A percentile compares a stretch with the other conserved stretches of the same genome.
These are phyloP conservation scores for Candida koratica DNA, from an alignment of 805 yeast genomes.

Conservation along the genomic window DNA sequence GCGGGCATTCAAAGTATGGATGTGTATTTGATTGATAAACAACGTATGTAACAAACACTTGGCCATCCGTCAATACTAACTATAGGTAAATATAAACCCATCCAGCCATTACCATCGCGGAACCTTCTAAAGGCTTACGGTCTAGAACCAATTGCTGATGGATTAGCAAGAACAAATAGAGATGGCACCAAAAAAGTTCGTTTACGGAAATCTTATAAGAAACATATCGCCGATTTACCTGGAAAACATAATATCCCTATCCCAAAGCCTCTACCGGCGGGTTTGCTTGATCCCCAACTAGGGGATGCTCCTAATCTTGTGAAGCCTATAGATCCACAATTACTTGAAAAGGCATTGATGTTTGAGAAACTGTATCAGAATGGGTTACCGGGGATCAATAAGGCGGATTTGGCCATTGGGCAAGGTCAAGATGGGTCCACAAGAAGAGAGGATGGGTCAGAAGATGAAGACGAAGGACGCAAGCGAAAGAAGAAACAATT, in stretches of 20 bases:
- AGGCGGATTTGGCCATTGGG: constrained; percentile 60
- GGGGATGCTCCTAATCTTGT: constrained; percentile 42
- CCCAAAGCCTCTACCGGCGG: constrained; percentile 31
- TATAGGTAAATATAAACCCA: constrained; percentile 22
- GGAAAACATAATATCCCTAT: constrained; percentile 71
- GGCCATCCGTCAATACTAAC: constrained; percentile 1
- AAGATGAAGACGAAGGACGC: constrained; percentile 34
- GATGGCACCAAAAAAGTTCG: constrained; percentile 91
- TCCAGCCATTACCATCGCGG: constrained; percentile 66
- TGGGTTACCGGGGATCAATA: constrained; percentile 76
- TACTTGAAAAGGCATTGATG: constrained; percentile 47
- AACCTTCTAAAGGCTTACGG: constrained; percentile 70
- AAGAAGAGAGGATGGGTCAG: constrained; percentile 40
- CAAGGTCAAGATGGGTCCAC: constrained; percentile 38
- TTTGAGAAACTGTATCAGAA: constrained; percentile 63
- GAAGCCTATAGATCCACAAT: constrained; percentile 46
- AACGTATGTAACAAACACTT: constrained; percentile 7
- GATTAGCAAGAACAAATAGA: constrained; percentile 82
- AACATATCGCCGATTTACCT: constrained; percentile 82
- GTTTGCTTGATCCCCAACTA: constrained; percentile 36
- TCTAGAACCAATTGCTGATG: constrained; percentile 61
- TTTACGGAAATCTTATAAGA: constrained; percentile 89
- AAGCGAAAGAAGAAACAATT: constrained; percentile 39
- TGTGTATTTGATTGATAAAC: constrained; percentile 7
- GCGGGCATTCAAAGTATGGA: neutral